These are phyloP conservation scores for Atkinsonella hypoxylon DNA, from an alignment of 2,329 filamentous ascomycete genomes.

Conservation along the genomic window DNA sequence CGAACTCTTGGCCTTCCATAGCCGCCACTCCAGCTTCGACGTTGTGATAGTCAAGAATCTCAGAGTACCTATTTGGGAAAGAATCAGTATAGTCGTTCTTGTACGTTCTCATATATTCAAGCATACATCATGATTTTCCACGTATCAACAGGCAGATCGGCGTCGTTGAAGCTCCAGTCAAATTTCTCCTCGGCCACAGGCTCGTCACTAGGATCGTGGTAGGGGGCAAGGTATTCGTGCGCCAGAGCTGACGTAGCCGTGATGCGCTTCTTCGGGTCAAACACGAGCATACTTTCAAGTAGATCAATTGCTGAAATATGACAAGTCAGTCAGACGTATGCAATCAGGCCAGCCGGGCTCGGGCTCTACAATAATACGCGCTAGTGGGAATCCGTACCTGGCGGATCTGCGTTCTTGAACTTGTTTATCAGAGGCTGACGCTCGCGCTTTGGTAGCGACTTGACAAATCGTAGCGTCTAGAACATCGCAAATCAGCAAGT, in stretches of 20 bases:
- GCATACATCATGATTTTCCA: slow-evolving; percentile 99
- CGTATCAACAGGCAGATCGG: slow-evolving; percentile 93
- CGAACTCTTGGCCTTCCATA: slow-evolving; percentile 27
- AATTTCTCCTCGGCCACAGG: slow-evolving; percentile 95
- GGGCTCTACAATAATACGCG: too few species aligned
- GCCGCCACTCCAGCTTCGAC: slow-evolving; percentile 46
- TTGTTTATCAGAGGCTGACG: slow-evolving; percentile 76
- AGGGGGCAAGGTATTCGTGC: slow-evolving; percentile 89
- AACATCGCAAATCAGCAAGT: not conserved
- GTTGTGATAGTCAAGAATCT: slow-evolving; percentile 98
- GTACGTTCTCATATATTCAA: not conserved
- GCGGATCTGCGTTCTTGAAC: slow-evolving; percentile 87
- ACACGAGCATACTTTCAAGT: slow-evolving; percentile 93
- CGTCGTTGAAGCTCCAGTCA: slow-evolving; percentile 99
- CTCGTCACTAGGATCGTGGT: slow-evolving; percentile 96
- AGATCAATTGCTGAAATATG: slow-evolving; percentile 67
- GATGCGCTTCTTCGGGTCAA: slow-evolving; percentile 93
- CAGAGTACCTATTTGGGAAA: slow-evolving; percentile 69
- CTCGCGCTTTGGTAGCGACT: slow-evolving; percentile 90
- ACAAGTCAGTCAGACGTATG: not conserved
- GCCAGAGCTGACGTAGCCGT: slow-evolving; percentile 75
- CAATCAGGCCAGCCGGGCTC: not conserved
- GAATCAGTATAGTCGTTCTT: too few species aligned
- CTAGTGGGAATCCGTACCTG: slow-evolving; percentile 40
- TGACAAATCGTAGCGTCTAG: slow-evolving; percentile 90